These are phyloP conservation scores for Heritiera littoralis DNA, from an alignment of 345 rosid species.

Conservation along the genomic window DNA sequence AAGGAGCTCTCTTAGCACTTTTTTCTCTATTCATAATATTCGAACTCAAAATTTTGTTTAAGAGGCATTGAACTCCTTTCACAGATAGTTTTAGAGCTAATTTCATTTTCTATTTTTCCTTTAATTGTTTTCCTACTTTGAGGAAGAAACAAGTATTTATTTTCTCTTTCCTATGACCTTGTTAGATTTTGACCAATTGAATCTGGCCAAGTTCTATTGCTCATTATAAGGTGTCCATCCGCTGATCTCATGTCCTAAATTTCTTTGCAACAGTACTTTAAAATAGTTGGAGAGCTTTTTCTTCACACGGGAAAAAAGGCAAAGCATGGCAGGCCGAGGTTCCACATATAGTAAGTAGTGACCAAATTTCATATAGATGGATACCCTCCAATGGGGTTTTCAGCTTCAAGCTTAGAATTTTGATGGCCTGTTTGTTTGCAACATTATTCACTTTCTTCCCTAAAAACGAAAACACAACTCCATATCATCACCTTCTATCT, in stretches of 20 bases:
- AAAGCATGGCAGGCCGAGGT: conserved; percentile 10
- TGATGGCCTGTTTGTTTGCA: not conserved
- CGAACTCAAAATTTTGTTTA: no score
- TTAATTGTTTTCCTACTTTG: not conserved
- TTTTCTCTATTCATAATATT: no score
- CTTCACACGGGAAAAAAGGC: not conserved
- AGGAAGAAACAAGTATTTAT: not conserved
- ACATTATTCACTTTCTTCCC: not conserved
- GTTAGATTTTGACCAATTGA: not conserved
- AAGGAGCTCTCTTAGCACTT: no score
- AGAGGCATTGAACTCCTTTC: no score
- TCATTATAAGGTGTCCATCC: not conserved
- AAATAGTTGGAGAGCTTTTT: not conserved
- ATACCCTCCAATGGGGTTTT: not conserved
- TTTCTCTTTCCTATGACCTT: conserved; percentile 9
- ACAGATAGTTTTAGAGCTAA: no score
- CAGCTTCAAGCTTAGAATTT: conserved; percentile 13
- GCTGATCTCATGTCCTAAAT: not conserved
- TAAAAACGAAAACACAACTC: not conserved
- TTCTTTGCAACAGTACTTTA: conserved; percentile 7
- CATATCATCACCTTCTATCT: not conserved
- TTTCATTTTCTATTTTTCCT: no score
- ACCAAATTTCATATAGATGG: not conserved
- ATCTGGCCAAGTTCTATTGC: not conserved
- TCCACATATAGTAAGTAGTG: conserved; percentile 6